phyloP scores from a whole-genome alignment of 805 yeast species.

The Cyberlindnera petersonii region DNA sequence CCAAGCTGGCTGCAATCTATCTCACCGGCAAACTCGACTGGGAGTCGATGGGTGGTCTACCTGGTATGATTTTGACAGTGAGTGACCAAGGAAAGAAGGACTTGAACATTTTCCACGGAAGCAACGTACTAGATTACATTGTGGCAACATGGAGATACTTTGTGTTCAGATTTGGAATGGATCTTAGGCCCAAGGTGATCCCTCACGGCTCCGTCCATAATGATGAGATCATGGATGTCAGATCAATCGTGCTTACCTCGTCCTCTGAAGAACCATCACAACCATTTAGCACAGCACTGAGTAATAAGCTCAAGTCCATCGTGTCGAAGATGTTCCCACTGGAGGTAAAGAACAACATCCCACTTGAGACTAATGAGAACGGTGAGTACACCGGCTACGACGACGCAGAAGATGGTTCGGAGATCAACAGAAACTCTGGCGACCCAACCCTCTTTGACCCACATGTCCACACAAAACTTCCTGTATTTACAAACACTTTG shows the following conservation, averaged over 20 bases:
- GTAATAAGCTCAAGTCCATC: constrained; percentile 25
- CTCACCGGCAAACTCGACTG: constrained; percentile 76
- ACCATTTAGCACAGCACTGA: constrained; percentile 5
- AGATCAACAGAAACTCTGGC: constrained; percentile 8
- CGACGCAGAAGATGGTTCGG: constrained; percentile 6
- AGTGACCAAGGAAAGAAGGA: constrained; percentile 70
- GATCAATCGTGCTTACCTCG: constrained; percentile 13
- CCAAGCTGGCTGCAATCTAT: constrained; percentile 61
- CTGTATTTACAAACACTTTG: constrained; percentile 20
- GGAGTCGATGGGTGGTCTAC: constrained; percentile 85
- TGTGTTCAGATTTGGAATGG: constrained; percentile 73
- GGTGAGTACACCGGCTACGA: constrained; percentile 15
- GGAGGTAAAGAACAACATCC: constrained; percentile 37
- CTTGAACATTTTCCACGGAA: constrained; percentile 53
- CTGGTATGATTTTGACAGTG: constrained; percentile 80
- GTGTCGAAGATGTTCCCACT: constrained; percentile 55
- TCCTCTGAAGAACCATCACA: not conserved
- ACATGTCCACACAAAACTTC: constrained; percentile 35
- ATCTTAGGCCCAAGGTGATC: constrained; percentile 35
- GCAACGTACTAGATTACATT: constrained; percentile 46
- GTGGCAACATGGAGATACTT: constrained; percentile 83
- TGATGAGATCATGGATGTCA: constrained; percentile 33
- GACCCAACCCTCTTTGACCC: constrained; percentile 36
- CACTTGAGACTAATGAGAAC: constrained; percentile 29
- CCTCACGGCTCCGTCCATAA: constrained; percentile 22